phyloP scores from a whole-genome alignment of 2,329 filamentous ascomycete genomes.

The Penicillium psychrosexuale region DNA sequence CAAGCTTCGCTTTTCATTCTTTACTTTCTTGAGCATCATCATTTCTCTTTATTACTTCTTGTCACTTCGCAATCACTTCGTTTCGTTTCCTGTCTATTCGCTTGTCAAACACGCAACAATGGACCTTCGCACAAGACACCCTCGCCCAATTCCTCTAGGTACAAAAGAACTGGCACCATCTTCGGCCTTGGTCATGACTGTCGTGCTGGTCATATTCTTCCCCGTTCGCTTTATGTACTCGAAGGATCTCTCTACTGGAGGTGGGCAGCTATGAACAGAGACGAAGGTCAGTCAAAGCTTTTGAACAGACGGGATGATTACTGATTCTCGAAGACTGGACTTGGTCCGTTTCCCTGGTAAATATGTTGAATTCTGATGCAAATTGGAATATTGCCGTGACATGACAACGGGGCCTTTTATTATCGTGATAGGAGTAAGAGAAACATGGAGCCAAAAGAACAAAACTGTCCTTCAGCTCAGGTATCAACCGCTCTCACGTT shows the following conservation, averaged over 20 bases:
- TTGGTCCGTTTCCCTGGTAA: not conserved
- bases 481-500: constrained; percentile 15
- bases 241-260: not conserved
- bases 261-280: not conserved
- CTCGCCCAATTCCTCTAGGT: not conserved
- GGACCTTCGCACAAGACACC: not conserved
- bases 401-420: constrained; percentile 24
- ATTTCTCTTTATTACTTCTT: too few species aligned
- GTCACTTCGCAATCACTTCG: too few species aligned
- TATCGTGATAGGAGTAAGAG: constrained; percentile 25
- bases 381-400: constrained; percentile 14
- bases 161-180: constrained; percentile 18
- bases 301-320: not conserved
- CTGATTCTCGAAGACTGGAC: not conserved
- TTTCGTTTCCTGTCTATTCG: not conserved
- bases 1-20: not conserved
- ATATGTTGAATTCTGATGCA: not conserved
- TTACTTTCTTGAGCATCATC: not conserved
- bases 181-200: constrained; percentile 27
- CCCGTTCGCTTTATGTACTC: too few species aligned
- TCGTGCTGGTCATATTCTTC: too few species aligned
- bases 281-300: not conserved
- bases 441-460: constrained; percentile 19
- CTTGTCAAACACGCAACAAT: not conserved
- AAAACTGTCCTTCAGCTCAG: constrained; percentile 8